phyloP scores from a whole-genome alignment of 306 rosid species.

The Quercus robur region DNA sequence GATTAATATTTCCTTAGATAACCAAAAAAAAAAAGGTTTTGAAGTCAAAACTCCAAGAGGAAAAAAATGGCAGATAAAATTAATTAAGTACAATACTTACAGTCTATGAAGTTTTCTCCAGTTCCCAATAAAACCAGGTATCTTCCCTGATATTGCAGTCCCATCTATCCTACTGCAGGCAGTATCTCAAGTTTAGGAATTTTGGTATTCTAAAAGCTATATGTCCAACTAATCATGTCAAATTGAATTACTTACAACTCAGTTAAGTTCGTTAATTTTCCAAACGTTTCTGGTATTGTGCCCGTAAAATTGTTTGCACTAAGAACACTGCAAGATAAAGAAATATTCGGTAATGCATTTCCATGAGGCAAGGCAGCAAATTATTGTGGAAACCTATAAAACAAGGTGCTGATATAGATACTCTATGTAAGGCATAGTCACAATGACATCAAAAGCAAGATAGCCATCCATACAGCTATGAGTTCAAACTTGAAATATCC shows the following conservation, averaged over 20 bases:
- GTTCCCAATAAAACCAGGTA: constrained; percentile 66
- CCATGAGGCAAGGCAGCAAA: background rate
- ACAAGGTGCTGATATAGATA: background rate
- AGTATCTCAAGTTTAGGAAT: constrained; percentile 19
- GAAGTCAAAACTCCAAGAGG: background rate
- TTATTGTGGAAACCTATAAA: background rate
- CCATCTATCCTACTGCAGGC: constrained; percentile 74
- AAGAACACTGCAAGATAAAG: constrained; percentile 40
- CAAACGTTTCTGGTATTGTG: constrained; percentile 53
- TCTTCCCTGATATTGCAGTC: constrained; percentile 48
- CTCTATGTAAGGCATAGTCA: background rate
- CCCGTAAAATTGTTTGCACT: constrained; percentile 61
- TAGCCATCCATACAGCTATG: background rate
- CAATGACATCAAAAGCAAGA: background rate
- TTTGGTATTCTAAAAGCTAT: background rate
- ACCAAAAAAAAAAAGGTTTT: background rate
- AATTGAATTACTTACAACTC: constrained; percentile 51
- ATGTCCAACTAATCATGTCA: background rate
- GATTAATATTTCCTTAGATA: background rate
- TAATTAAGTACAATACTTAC: constrained; percentile 42
- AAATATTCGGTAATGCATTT: background rate
- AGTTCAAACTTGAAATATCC: background rate
- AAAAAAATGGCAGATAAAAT: background rate
- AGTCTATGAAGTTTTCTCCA: constrained; percentile 49
- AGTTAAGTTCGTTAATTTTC: constrained; percentile 49